These are phyloP conservation scores for Dothiorella sarmentorum DNA, from an alignment of 2,329 filamentous ascomycete species.

Conservation along the genomic window DNA sequence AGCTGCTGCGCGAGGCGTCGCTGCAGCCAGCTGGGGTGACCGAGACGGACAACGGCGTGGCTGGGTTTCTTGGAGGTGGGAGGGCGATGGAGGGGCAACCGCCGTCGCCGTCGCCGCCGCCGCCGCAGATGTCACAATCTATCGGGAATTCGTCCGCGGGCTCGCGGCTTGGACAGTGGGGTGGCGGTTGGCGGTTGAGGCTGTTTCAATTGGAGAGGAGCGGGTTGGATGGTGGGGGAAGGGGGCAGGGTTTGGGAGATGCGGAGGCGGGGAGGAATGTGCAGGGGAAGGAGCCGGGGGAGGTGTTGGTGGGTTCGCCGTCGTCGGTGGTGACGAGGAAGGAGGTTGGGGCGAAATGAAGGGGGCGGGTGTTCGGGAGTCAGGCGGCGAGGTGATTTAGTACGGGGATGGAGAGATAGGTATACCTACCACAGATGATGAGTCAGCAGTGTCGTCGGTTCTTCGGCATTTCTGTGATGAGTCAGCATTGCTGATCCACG, in stretches of 20 bases:
- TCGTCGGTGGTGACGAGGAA: slow-evolving; percentile 24
- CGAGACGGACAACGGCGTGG: not conserved
- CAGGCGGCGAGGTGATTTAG: no score
- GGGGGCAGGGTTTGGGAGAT: not conserved
- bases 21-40: not conserved
- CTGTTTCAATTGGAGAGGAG: no score
- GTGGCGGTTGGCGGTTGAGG: not conserved
- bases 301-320: slow-evolving; percentile 1
- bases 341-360: slow-evolving; percentile 22
- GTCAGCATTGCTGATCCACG: no score
- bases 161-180: no score
- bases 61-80: not conserved
- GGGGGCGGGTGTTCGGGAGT: not conserved
- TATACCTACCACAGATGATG: no score
- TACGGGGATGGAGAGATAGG: no score
- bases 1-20: not conserved
- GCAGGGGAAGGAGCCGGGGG: not conserved
- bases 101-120: no score
- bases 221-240: no score
- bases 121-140: not conserved
- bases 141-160: no score
- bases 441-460: no score
- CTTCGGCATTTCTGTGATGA: no score
- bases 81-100: not conserved
- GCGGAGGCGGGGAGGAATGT: not conserved